Conservation (phyloP, 371 early-diverging fungal species). For the Apophysomyces ossiformis region DNA sequence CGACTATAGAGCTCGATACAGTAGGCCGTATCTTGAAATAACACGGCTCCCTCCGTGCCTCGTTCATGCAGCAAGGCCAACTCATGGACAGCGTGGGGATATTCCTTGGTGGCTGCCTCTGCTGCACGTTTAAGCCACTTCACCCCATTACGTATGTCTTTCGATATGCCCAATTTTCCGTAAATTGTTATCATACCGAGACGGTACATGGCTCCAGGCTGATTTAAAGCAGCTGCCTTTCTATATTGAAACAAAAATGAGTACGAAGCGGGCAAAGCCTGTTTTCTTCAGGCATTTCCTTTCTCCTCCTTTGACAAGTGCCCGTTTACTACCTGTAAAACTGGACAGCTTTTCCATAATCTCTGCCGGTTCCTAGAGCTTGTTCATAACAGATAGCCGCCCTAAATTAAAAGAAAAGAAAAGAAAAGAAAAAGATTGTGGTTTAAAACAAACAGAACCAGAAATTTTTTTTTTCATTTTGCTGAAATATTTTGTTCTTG, state of each 20-base stretch:
- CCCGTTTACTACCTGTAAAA: constrained; percentile 50
- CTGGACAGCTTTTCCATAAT: constrained; percentile 50
- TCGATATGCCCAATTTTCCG: constrained; percentile 57
- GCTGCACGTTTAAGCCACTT: constrained; percentile 71
- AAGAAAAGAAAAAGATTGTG: background rate
- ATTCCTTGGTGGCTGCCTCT: constrained; percentile 61
- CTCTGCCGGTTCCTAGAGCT: constrained; percentile 54
- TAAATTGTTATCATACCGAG: constrained; percentile 59
- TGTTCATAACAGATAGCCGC: constrained; percentile 58
- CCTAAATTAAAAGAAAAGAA: constrained; percentile 16
- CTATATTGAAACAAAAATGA: constrained; percentile 20
- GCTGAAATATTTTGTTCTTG: no score
- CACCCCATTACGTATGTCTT: constrained; percentile 64
- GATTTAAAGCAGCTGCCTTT: constrained; percentile 60
- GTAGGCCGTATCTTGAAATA: constrained; percentile 66
- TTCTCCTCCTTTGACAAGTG: background rate
- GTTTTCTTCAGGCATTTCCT: background rate
- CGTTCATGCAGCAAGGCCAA: constrained; percentile 62
- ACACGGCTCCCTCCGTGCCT: constrained; percentile 55
- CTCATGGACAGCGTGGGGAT: constrained; percentile 72
- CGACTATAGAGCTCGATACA: constrained; percentile 60
- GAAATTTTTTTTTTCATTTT: constrained; percentile 4
- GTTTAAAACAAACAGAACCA: background rate
- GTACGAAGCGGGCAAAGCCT: background rate
- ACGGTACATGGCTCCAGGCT: constrained; percentile 65